These are phyloP conservation scores for Trebouxia sp. DNA, from an alignment of 139 green algal species.

Conservation along the genomic window DNA sequence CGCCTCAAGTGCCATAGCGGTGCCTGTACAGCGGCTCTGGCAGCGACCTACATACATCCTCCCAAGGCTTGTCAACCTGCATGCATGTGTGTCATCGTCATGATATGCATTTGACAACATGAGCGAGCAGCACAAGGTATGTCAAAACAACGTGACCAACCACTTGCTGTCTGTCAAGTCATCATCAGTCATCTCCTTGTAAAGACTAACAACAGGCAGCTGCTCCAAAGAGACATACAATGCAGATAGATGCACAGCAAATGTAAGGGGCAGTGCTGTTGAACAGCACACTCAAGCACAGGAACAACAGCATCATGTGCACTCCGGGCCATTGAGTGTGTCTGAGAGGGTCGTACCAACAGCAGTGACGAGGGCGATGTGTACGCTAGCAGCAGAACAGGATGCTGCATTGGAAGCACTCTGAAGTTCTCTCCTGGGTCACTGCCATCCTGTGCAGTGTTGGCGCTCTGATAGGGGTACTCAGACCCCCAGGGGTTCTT, in stretches of 20 bases:
- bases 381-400: conserved; percentile 27
- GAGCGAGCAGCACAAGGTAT: too few relatives aligned
- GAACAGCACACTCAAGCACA: neutral
- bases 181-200: too few relatives aligned
- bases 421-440: conserved; percentile 33
- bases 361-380: conserved; percentile 5
- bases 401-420: conserved; percentile 31
- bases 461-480: conserved; percentile 44
- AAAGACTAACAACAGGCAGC: too few relatives aligned
- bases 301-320: conserved; percentile 28
- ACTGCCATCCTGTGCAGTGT: neutral
- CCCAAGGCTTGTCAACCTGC: conserved; percentile 59
- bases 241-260: too few relatives aligned
- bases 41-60: conserved; percentile 39
- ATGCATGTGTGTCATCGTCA: too few relatives aligned
- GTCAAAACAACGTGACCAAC: neutral
- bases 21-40: conserved; percentile 53
- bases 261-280: too few relatives aligned
- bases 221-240: too few relatives aligned
- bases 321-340: too few relatives aligned
- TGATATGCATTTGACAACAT: too few relatives aligned
- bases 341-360: too few relatives aligned
- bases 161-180: neutral
- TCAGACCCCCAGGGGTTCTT: neutral
- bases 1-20: conserved; percentile 58